These are phyloP conservation scores for Komagataella ulmi DNA, from an alignment of 805 yeast species.

Conservation along the genomic window DNA sequence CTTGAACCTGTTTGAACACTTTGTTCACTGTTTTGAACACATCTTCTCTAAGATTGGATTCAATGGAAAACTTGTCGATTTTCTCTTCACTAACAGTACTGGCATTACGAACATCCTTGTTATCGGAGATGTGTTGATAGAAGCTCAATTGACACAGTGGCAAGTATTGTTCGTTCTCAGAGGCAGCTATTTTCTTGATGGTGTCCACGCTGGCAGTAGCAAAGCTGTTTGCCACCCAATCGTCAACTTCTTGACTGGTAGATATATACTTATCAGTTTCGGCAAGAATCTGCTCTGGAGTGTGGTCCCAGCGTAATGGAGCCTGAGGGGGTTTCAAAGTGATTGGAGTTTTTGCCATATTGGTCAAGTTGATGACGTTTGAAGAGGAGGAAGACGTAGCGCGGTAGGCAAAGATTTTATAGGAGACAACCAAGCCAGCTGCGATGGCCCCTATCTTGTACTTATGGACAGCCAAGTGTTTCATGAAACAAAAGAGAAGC, in stretches of 20 bases:
- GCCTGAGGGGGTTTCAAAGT: slow-evolving; percentile 13
- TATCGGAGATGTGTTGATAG: slow-evolving; percentile 58
- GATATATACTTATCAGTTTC: slow-evolving; percentile 31
- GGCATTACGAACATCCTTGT: slow-evolving; percentile 57
- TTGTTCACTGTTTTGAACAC: slow-evolving; percentile 45
- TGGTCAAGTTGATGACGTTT: neutral
- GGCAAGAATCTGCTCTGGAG: slow-evolving; percentile 33
- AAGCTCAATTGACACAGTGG: slow-evolving; percentile 40
- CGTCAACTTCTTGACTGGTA: slow-evolving; percentile 31
- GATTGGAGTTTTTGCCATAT: neutral
- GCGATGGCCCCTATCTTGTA: neutral
- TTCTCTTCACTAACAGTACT: slow-evolving; percentile 49
- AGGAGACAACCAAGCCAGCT: neutral
- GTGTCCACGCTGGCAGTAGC: slow-evolving; percentile 28
- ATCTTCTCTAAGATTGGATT: slow-evolving; percentile 51
- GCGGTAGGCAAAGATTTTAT: neutral
- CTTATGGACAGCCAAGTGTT: neutral
- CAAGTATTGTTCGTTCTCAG: slow-evolving; percentile 33
- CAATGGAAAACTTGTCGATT: slow-evolving; percentile 46
- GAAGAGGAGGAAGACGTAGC: neutral
- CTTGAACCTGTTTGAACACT: slow-evolving; percentile 27
- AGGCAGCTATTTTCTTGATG: slow-evolving; percentile 38
- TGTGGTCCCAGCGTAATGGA: slow-evolving; percentile 46
- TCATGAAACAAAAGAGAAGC: neutral
- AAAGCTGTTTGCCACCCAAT: slow-evolving; percentile 29